Evolutionary conservation across 352 stramenopile species (phyloP).

Genomic region (Pythium sukuiense): DNA sequence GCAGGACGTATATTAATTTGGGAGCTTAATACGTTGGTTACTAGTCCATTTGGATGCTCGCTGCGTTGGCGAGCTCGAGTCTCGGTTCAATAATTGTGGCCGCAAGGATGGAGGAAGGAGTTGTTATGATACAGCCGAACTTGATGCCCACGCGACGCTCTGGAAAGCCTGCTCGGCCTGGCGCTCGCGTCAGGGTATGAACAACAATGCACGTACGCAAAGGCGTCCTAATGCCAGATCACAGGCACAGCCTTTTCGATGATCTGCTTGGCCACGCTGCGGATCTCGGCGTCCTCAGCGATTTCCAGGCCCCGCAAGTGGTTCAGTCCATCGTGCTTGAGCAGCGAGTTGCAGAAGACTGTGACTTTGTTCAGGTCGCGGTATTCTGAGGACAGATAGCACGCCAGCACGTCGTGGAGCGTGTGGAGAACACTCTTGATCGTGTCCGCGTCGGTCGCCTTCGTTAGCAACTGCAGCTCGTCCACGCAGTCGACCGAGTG

Average conservation of each 20-base stretch:
- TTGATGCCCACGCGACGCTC: background rate
- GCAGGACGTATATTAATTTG: constrained; percentile 19
- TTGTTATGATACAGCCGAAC: constrained; percentile 21
- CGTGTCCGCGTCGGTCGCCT: constrained; percentile 4
- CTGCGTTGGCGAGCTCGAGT: background rate
- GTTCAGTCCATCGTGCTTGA: constrained; percentile 74
- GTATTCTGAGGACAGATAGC: constrained; percentile 66
- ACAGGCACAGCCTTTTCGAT: constrained; percentile 81
- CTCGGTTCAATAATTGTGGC: background rate
- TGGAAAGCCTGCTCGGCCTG: background rate
- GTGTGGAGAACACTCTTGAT: constrained; percentile 59
- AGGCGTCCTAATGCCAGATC: constrained; percentile 66
- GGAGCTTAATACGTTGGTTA: constrained; percentile 21
- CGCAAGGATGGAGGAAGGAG: background rate
- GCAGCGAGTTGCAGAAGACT: constrained; percentile 80
- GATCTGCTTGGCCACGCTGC: constrained; percentile 61
- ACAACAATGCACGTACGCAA: background rate
- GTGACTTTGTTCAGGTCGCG: constrained; percentile 81
- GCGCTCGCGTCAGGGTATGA: background rate
- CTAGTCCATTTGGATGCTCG: constrained; percentile 20
- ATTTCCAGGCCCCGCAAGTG: constrained; percentile 58
- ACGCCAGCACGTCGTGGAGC: constrained; percentile 67
- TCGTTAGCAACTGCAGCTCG: constrained; percentile 53
- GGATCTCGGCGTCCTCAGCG: constrained; percentile 51
- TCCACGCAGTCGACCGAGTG: constrained; percentile 59